These are phyloP conservation scores for Bolboschoenus planiculmis DNA, from an alignment of 176 grass and related monocot species.

Conservation along the genomic window DNA sequence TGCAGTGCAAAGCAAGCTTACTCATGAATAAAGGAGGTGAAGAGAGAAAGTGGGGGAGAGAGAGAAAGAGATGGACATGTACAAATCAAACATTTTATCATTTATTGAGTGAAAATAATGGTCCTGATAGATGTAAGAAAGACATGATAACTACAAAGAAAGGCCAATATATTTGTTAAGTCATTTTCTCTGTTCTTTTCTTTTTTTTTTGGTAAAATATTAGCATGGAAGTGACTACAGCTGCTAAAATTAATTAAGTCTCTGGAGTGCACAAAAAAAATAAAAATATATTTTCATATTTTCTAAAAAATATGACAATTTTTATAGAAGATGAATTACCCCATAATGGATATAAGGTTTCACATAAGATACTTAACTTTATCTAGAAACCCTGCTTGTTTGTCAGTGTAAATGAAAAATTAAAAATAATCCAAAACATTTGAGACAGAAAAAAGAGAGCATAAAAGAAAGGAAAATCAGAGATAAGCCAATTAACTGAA, in stretches of 20 bases:
- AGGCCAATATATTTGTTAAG: neutral
- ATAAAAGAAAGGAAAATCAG: neutral
- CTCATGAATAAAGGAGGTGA: neutral
- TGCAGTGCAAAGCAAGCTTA: constrained; percentile 31
- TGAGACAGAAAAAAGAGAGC: neutral
- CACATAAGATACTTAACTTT: neutral
- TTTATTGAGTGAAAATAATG: neutral
- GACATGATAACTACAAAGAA: neutral
- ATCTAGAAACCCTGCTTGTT: neutral
- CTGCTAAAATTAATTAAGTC: neutral
- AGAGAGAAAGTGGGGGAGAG: neutral
- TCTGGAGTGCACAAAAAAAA: neutral
- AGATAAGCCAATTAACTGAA: neutral
- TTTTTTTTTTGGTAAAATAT: neutral
- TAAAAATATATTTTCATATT: neutral
- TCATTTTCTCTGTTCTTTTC: neutral
- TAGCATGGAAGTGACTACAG: neutral
- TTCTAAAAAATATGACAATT: neutral
- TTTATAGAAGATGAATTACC: too few relatives aligned
- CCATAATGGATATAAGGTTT: neutral
- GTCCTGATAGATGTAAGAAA: neutral
- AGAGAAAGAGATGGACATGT: neutral
- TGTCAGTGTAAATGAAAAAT: neutral
- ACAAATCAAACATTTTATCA: constrained; percentile 1
- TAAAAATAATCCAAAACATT: neutral